Evolutionary conservation across 768 basidiomycete genomes (phyloP).

Genomic region (Lentinula sp.): DNA sequence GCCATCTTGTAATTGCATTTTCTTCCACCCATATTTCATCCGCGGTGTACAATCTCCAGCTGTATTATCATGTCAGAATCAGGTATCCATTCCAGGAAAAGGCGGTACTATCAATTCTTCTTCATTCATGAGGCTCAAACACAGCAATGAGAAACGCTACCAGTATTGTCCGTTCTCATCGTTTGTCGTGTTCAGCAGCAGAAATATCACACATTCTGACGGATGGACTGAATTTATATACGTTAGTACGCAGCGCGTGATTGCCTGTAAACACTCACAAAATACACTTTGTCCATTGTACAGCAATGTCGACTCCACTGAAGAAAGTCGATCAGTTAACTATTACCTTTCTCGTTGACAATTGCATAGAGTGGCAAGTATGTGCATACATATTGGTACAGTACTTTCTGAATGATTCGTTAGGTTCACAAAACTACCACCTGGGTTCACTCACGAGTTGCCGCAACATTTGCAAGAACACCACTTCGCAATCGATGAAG

Average conservation of each 20-base stretch:
- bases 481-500: constrained; percentile 31
- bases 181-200: too few relatives aligned
- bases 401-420: background rate
- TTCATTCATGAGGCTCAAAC: too few relatives aligned
- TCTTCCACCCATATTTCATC: background rate
- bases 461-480: constrained; percentile 51
- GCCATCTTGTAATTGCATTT: background rate
- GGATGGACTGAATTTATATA: too few relatives aligned
- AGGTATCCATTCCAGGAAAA: too few relatives aligned
- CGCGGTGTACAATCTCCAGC: background rate
- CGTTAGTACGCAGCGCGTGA: too few relatives aligned
- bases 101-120: too few relatives aligned
- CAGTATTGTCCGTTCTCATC: too few relatives aligned
- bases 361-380: constrained; percentile 70
- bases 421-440: constrained; percentile 77
- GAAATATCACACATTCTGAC: too few relatives aligned
- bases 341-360: constrained; percentile 71
- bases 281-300: too few relatives aligned
- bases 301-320: background rate
- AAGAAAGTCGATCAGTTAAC: constrained; percentile 28
- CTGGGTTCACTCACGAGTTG: constrained; percentile 72
- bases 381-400: background rate
- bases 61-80: too few relatives aligned
- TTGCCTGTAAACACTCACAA: too few relatives aligned
- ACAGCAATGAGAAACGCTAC: too few relatives aligned